phyloP scores from a whole-genome alignment of 2,329 filamentous ascomycete genomes.

The Aspergillus quadricinctus region DNA sequence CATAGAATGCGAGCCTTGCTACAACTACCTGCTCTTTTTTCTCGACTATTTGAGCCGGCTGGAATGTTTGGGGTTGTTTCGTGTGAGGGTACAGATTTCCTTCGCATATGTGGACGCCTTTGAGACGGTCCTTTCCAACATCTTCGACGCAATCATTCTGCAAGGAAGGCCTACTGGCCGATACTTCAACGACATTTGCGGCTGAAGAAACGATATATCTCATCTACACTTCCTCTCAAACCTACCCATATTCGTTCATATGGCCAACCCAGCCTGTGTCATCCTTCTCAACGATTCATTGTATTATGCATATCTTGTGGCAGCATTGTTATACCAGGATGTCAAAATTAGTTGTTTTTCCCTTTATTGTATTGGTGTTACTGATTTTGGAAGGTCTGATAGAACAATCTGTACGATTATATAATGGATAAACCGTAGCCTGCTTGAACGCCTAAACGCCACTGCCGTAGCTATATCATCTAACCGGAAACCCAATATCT shows the following conservation, averaged over 20 bases:
- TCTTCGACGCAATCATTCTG: not conserved
- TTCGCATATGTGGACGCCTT: not conserved
- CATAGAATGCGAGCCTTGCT: not conserved
- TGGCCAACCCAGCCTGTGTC: not conserved
- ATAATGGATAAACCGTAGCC: not conserved
- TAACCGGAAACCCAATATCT: not conserved
- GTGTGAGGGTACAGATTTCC: not conserved
- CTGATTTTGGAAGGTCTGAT: not conserved
- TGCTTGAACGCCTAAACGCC: slow-evolving; percentile 10
- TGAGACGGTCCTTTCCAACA: not conserved
- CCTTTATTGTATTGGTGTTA: not conserved
- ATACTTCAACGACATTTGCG: not conserved
- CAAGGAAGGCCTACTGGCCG: not conserved
- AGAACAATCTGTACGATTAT: not conserved
- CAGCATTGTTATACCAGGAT: slow-evolving; percentile 6
- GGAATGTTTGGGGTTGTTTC: not conserved
- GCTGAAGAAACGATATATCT: not conserved
- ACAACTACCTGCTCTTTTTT: not conserved
- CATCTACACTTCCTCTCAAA: not conserved
- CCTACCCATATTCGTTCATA: not conserved
- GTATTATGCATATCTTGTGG: slow-evolving; percentile 9
- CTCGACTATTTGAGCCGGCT: not conserved
- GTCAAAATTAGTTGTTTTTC: not conserved
- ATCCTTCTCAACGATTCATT: not conserved
- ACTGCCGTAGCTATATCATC: not conserved